A percentile compares a stretch with the other conserved stretches of the same genome.
These are phyloP conservation scores for Pterulicium gracile DNA, from an alignment of 1,284 basidiomycete genomes.

Conservation along the genomic window DNA sequence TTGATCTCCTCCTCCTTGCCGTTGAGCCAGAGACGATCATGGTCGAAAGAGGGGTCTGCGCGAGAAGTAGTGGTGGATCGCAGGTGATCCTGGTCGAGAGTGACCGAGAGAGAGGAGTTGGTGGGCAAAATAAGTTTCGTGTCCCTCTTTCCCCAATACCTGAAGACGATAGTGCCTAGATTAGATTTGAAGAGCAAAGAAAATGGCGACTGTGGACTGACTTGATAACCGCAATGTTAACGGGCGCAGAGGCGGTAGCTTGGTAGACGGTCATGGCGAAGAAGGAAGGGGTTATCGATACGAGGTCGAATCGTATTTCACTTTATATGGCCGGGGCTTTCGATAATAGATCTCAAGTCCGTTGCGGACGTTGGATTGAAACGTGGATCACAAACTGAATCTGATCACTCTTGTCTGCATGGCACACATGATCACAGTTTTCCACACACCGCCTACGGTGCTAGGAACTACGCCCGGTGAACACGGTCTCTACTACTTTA, in stretches of 20 bases:
- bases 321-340: no score
- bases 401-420: no score
- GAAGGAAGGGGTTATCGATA: slow-evolving; percentile 12
- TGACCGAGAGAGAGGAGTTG: slow-evolving; percentile 96
- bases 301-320: no score
- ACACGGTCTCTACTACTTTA: no score
- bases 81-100: slow-evolving; percentile 93
- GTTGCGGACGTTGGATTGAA: no score
- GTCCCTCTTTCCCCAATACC: slow-evolving; percentile 98
- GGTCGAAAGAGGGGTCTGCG: slow-evolving; percentile 65
- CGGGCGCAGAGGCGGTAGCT: slow-evolving; percentile 87
- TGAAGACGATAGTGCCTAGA: slow-evolving; percentile 21
- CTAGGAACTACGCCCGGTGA: no score
- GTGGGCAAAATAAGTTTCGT: slow-evolving; percentile 93
- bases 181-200: slow-evolving; percentile 6
- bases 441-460: no score
- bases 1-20: slow-evolving; percentile 87
- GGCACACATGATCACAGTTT: no score
- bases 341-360: no score
- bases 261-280: slow-evolving; percentile 58
- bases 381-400: no score
- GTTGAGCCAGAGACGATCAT: slow-evolving; percentile 91
- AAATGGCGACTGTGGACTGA: slow-evolving; percentile 24
- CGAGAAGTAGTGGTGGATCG: slow-evolving; percentile 90
- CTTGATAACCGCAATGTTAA: slow-evolving; percentile 98